A percentile compares a stretch with the other conserved stretches of the same genome.
phyloP scores from a whole-genome alignment of 371 early-diverging fungal species.

The Mucor velutinosus region DNA sequence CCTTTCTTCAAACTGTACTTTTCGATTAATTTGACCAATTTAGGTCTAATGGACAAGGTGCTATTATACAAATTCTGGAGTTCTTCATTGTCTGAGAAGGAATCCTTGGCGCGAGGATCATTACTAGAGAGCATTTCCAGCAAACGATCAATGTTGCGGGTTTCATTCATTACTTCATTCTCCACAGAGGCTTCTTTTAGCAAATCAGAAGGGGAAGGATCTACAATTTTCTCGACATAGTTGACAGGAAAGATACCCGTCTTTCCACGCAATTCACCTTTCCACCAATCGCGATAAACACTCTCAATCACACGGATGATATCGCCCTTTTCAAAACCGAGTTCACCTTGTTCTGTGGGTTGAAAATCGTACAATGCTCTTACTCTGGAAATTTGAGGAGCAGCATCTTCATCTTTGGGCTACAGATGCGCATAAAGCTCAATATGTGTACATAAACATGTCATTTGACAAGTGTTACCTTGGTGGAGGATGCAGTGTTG shows the following conservation, averaged over 20 bases:
- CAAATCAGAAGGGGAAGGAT: constrained; percentile 61
- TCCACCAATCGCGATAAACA: constrained; percentile 93
- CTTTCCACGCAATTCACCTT: constrained; percentile 73
- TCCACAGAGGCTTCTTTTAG: constrained; percentile 68
- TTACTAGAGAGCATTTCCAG: constrained; percentile 71
- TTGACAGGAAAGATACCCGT: constrained; percentile 89
- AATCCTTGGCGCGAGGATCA: constrained; percentile 76
- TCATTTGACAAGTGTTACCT: constrained; percentile 10
- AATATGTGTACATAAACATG: neutral
- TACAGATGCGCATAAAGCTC: neutral
- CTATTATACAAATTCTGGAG: constrained; percentile 78
- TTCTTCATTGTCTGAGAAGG: constrained; percentile 85
- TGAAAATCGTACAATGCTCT: constrained; percentile 86
- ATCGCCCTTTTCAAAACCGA: constrained; percentile 79
- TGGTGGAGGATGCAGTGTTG: constrained; percentile 9
- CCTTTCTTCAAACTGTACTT: constrained; percentile 80
- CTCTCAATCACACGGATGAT: constrained; percentile 82
- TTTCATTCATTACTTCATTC: constrained; percentile 72
- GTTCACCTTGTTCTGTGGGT: constrained; percentile 82
- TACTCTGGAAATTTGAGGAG: constrained; percentile 68
- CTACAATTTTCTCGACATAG: constrained; percentile 74
- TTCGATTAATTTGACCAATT: constrained; percentile 78
- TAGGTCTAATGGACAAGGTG: constrained; percentile 75
- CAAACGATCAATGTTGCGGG: constrained; percentile 78
- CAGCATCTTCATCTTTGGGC: constrained; percentile 10